Base-by-base conservation (phyloP, 23 red algal species). In the Gracilaria gracilis region DNA sequence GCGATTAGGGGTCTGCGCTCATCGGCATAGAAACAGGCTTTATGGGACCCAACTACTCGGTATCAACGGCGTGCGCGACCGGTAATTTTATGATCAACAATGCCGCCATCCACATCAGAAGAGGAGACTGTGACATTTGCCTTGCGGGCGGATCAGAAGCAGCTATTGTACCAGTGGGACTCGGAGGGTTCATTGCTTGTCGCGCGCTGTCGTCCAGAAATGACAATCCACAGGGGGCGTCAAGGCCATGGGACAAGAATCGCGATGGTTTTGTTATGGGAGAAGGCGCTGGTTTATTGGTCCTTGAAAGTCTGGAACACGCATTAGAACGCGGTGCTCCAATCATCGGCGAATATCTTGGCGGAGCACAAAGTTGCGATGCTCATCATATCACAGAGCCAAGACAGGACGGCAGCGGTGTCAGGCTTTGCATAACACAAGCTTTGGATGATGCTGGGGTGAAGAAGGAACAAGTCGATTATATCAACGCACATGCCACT, bases 241-340 rank as follows among this genome's bases (percentile, higher is more conserved):
- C 76, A 15, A 75, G 94, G 50, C 97, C 97, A 27, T 99, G 97
- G 97, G 97, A 99, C 89, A 96, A 87, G 35, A 84, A 24, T 48
- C 88, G 97, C 25, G 97, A 99, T 62, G 97, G 97, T 35, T 99
- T 99, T 80, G 97, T 99, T 0, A 96, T 99, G 94, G 97, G 97
- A 31, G 97, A 99, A 79, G 97, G 97, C 13, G 82, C 92, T 50
- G 97, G 97, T 37, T 34, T 99, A 19, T 77, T 99, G 48, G 90
- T 96, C 13, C 58, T 99, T 24, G 97, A 99, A 80, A 93, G 88
- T 62, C 83, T 99, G 9, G 94, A 99, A 51, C 97, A 99, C 81
- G 97, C 97, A 40, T 49, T 88, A 20, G 53, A 85, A 23, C 94
- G 97, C 48, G 97, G 94, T 36, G 97, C 97, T 23, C 88, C 94